Base-by-base conservation (phyloP, 2,329 filamentous ascomycete genomes). In the Zymoseptoria ardabiliae region DNA sequence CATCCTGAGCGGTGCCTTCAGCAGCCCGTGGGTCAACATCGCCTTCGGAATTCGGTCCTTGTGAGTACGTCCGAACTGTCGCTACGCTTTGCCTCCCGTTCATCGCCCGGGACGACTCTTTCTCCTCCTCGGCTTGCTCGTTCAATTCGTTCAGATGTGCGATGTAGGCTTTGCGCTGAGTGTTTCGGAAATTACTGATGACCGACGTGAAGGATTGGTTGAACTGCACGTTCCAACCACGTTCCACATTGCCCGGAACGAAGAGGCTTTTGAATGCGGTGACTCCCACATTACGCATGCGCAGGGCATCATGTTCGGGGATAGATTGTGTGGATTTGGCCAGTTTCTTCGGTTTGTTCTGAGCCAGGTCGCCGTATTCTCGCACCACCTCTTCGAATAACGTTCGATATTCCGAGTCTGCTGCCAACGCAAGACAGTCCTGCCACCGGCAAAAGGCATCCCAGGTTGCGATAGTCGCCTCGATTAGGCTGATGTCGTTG, bases 401-500 rank as follows among this genome's bases (percentile, higher is more conserved):
- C 55, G 79, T 82, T 35, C 92, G 82, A 72, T 95, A 96, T 61
- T 86, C 84, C 71, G 91, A 88, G 71, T 97, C 92, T 61, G 90
- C 91, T 25, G 91, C 86, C 57, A 97, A 84, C 8, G 87, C 88
- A 35, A 91, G 89, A 59, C 87, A 86, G 70, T 97, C 92, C 73
- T 96, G 91, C 76, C 96, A 84, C 61, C 86, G 83, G 77, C 93
- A 97, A 71, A 97, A 94, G 22, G 87, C 87, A 69, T 92, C 86
- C 72, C 96, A 97, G 3, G 90, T 91, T 2, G 87, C 84, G 63
- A 96, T 82, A 2, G 91, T 94, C 41, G 92, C 91, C 76, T 97
- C 92, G 62, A 96, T 87, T 86, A 97, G 90, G 66, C 88, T 90
- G 64, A 97, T 88, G 73, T 97, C 91, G 73, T 87, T 86, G 63